Evolutionary conservation across 2,329 filamentous ascomycete species (phyloP).

Genomic region (Ceratocystis ficicola): DNA sequence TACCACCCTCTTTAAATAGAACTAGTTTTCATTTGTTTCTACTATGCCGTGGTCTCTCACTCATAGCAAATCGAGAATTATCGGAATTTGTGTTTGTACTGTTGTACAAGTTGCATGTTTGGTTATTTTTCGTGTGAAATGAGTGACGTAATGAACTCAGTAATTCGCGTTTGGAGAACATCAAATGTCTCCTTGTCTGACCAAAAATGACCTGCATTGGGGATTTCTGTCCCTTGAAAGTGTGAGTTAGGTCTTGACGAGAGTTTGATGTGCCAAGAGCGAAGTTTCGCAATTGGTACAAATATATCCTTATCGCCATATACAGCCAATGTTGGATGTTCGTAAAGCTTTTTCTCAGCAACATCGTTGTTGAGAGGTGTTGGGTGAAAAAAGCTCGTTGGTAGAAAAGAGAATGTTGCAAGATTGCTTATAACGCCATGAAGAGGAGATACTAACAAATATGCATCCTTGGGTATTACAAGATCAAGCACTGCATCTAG

Average conservation of each 20-base stretch:
- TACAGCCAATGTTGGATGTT: conserved; percentile 52
- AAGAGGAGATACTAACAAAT: conserved; percentile 57
- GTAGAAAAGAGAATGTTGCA: conserved; percentile 45
- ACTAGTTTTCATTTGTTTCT: too few species aligned
- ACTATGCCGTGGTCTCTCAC: too few species aligned
- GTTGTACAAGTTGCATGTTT: not conserved
- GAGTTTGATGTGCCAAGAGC: conserved; percentile 51
- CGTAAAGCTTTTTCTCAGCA: conserved; percentile 44
- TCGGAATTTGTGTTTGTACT: not conserved
- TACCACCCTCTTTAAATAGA: too few species aligned
- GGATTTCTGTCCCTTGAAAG: conserved; percentile 40
- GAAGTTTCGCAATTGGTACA: conserved; percentile 51
- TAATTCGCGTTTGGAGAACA: conserved; percentile 28
- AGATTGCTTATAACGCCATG: conserved; percentile 48
- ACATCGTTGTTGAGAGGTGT: not conserved
- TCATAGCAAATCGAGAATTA: not conserved
- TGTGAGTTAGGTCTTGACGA: conserved; percentile 32
- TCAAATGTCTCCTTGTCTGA: conserved; percentile 39
- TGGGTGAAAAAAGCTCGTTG: not conserved
- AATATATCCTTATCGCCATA: conserved; percentile 70
- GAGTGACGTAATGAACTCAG: conserved; percentile 23
- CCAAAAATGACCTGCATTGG: conserved; percentile 52
- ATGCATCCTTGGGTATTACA: conserved; percentile 35
- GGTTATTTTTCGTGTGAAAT: not conserved
- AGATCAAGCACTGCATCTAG: conserved; percentile 28